phyloP scores from a whole-genome alignment of 1,139 yeast species.

The Geotrichum histeridarum region DNA sequence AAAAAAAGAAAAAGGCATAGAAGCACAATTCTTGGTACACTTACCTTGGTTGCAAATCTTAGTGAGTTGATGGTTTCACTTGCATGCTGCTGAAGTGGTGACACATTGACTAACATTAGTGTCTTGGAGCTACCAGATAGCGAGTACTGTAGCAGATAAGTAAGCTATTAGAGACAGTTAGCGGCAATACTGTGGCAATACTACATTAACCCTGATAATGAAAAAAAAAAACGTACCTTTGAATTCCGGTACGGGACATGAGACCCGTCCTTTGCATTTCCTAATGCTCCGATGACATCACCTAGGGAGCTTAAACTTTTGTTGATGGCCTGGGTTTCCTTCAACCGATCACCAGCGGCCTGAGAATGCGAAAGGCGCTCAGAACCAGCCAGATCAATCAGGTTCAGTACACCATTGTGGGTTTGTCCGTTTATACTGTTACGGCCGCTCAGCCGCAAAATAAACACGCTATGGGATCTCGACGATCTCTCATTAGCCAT shows the following conservation, averaged over 20 bases:
- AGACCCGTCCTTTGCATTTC: constrained; percentile 29
- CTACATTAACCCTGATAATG: constrained; percentile 18
- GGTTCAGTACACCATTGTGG: constrained; percentile 59
- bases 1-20: too few species aligned
- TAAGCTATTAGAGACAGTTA: constrained; percentile 41
- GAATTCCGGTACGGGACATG: constrained; percentile 59
- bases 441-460: constrained; percentile 54
- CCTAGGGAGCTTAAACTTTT: constrained; percentile 84
- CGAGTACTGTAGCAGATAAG: constrained; percentile 81
- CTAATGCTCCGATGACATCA: constrained; percentile 78
- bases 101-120: constrained; percentile 85
- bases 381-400: constrained; percentile 84
- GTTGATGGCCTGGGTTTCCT: constrained; percentile 86
- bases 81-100: constrained; percentile 59
- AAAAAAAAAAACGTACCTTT: constrained; percentile 23
- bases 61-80: constrained; percentile 79
- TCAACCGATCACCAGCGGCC: constrained; percentile 71
- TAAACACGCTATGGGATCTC: constrained; percentile 68
- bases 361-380: constrained; percentile 65
- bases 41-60: constrained; percentile 72
- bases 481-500: constrained; percentile 74
- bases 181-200: not conserved
- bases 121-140: constrained; percentile 84
- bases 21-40: not conserved
- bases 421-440: constrained; percentile 48